phyloP scores from a whole-genome alignment of 345 rosid species.

The Boechera retrofracta region DNA sequence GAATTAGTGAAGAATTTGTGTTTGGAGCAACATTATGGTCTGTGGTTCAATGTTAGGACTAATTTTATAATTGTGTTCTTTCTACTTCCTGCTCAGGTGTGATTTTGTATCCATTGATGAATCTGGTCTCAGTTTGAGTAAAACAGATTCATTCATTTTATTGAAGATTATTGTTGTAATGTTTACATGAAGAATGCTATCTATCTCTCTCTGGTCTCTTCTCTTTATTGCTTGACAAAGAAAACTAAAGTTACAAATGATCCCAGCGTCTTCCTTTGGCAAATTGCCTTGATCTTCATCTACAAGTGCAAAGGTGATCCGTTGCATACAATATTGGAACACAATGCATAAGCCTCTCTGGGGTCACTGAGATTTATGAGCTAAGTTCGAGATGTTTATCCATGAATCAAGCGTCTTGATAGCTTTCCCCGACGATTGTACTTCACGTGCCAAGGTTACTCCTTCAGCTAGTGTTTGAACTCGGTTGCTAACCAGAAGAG shows the following conservation, averaged over 20 bases:
- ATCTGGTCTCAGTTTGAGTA: conserved; percentile 3
- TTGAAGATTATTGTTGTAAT: conserved; percentile 4
- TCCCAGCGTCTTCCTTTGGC: background rate
- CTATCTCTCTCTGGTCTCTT: background rate
- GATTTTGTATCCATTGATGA: conserved; percentile 16
- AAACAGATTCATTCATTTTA: background rate
- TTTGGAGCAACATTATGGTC: background rate
- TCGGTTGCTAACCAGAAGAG: conserved; percentile 68
- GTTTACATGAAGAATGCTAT: conserved; percentile 16
- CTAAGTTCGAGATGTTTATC: conserved; percentile 61
- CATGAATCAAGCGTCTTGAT: conserved; percentile 68
- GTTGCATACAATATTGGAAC: background rate
- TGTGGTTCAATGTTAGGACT: conserved; percentile 19
- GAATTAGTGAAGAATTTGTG: conserved; percentile 21
- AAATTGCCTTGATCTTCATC: conserved; percentile 8
- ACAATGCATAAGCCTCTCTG: background rate
- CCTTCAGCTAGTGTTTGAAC: conserved; percentile 73
- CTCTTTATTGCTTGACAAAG: conserved; percentile 30
- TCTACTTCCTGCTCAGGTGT: background rate
- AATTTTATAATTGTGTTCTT: background rate
- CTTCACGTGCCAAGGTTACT: conserved; percentile 74
- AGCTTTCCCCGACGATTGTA: conserved; percentile 80
- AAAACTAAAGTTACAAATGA: conserved; percentile 30
- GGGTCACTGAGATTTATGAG: conserved; percentile 37
- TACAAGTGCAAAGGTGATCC: background rate